Percentiles rank a stretch among this genome's conserved stretches.
These are phyloP conservation scores for Amanita rubescens DNA, from an alignment of 768 basidiomycete species.

Conservation along the genomic window DNA sequence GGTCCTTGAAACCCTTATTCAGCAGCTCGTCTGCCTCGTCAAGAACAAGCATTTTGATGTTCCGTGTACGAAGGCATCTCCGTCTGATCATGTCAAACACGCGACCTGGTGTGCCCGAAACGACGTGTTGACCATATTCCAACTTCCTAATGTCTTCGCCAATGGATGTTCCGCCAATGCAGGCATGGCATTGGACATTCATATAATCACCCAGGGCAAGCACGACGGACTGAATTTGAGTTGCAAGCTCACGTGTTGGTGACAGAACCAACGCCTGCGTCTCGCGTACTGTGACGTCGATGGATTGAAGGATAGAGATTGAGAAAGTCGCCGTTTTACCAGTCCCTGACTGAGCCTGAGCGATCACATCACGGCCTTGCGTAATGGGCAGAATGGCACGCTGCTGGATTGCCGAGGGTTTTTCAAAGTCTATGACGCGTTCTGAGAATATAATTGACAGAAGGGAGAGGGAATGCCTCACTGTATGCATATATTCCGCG, in stretches of 20 bases:
- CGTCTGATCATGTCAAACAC: conserved; percentile 99
- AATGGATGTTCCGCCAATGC: conserved; percentile 95
- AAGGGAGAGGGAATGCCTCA: conserved; percentile 26
- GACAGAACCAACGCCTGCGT: conserved; percentile 95
- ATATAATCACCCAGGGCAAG: conserved; percentile 97
- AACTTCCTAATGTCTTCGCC: conserved; percentile 97
- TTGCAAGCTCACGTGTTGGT: conserved; percentile 96
- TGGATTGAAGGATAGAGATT: conserved; percentile 95
- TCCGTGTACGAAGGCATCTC: conserved; percentile 85
- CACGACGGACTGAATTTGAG: conserved; percentile 97
- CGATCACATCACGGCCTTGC: conserved; percentile 95
- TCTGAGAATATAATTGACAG: neutral
- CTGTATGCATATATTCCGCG: conserved; percentile 99
- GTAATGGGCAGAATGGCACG: conserved; percentile 95
- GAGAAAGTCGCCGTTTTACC: conserved; percentile 99
- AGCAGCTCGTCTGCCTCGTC: conserved; percentile 96
- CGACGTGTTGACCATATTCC: conserved; percentile 95
- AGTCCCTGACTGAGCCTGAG: conserved; percentile 97
- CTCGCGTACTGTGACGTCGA: conserved; percentile 91
- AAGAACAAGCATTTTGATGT: conserved; percentile 96
- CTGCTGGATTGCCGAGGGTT: conserved; percentile 97
- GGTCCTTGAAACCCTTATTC: conserved; percentile 98
- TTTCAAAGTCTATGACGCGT: conserved; percentile 70
- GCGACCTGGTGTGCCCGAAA: conserved; percentile 95
- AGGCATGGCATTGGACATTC: conserved; percentile 98